These are phyloP conservation scores for Pharnaceum exiguum DNA, from an alignment of 148 eudicot genomes.

Conservation along the genomic window DNA sequence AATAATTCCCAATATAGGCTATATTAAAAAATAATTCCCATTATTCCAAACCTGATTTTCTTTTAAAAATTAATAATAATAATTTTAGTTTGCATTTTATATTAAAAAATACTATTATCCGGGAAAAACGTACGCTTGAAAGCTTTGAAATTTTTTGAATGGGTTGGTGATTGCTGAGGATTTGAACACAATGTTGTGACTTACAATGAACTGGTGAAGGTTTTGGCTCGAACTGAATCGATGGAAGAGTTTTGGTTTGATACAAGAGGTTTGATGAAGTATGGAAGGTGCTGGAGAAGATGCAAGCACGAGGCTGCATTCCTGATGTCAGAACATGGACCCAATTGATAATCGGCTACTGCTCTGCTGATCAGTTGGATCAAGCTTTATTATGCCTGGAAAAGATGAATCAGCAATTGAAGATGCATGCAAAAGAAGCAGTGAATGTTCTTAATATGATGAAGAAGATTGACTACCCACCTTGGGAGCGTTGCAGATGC, in stretches of 20 bases:
- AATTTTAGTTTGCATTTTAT: too few relatives aligned
- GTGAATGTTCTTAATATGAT: constrained; percentile 49
- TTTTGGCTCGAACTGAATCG: constrained; percentile 49
- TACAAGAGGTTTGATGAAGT: constrained; percentile 68
- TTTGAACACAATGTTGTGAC: constrained; percentile 52
- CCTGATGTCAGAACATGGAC: constrained; percentile 96
- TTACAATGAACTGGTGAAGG: constrained; percentile 61
- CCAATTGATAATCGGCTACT: constrained; percentile 63
- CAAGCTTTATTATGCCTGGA: constrained; percentile 50
- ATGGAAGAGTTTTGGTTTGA: constrained; percentile 65
- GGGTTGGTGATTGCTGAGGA: constrained; percentile 41
- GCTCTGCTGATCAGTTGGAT: constrained; percentile 49
- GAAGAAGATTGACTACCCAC: constrained; percentile 74
- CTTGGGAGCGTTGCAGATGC: constrained; percentile 75
- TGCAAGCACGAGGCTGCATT: constrained; percentile 60
- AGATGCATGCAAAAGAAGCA: constrained; percentile 79
- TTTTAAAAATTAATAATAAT: too few relatives aligned
- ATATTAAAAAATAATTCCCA: too few relatives aligned
- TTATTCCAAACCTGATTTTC: too few relatives aligned
- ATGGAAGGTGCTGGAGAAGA: constrained; percentile 34
- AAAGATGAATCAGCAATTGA: constrained; percentile 54
- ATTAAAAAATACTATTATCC: too few relatives aligned
- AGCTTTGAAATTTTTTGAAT: constrained; percentile 60
- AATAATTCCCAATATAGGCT: too few relatives aligned
- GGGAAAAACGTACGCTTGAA: constrained; percentile 36